A percentile compares a stretch with the other conserved stretches of the same genome.
phyloP scores from a whole-genome alignment of 2,329 filamentous ascomycete species.

The Phialocephala sp. region DNA sequence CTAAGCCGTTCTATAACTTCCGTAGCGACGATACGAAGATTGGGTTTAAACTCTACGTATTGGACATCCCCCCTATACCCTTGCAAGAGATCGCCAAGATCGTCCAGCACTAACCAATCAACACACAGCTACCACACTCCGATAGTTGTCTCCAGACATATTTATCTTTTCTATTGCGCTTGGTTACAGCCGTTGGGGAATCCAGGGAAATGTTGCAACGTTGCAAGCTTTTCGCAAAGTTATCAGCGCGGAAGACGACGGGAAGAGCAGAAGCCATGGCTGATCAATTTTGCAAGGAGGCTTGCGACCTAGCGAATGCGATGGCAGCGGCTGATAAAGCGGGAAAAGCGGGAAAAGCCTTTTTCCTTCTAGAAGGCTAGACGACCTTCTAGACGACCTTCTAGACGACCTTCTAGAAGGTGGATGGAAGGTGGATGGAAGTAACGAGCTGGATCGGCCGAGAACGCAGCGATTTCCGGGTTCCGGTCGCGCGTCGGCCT shows the following conservation, averaged over 20 bases:
- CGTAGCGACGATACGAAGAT: neutral
- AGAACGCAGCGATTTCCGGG: no score
- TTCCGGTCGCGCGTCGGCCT: no score
- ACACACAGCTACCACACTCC: neutral
- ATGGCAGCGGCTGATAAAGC: neutral
- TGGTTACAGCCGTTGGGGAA: neutral
- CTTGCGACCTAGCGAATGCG: neutral
- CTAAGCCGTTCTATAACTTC: neutral
- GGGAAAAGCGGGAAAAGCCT: neutral
- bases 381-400: no score
- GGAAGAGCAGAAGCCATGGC: neutral
- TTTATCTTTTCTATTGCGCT: neutral
- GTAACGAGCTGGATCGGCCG: neutral
- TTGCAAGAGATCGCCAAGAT: conserved; percentile 4
- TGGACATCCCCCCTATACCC: neutral
- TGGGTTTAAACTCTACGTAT: neutral
- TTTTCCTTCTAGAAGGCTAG: no score
- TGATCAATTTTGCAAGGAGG: neutral
- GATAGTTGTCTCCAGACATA: neutral
- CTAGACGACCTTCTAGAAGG: neutral
- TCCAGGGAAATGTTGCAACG: neutral
- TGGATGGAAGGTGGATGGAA: neutral
- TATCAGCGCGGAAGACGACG: neutral
- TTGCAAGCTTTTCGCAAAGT: neutral
- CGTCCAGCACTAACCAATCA: neutral